Conservation (phyloP, 2,329 filamentous ascomycete species). For the Exophiala calicioides region DNA sequence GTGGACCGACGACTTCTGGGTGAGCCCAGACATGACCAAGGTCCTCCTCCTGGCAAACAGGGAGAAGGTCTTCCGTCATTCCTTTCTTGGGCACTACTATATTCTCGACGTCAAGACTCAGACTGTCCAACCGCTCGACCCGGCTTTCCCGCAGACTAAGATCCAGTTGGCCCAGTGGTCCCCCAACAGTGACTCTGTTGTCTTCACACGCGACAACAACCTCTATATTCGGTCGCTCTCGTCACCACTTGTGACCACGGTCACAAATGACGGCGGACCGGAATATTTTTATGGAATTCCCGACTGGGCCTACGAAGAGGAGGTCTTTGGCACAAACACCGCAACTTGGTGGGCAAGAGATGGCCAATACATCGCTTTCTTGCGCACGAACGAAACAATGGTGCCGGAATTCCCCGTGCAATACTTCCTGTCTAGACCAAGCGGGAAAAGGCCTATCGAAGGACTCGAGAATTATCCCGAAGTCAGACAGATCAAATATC, state of each 20-base stretch:
- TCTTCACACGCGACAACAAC: conserved; percentile 91
- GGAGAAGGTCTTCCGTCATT: conserved; percentile 84
- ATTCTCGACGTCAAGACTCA: conserved; percentile 87
- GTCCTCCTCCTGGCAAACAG: conserved; percentile 76
- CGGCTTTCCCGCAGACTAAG: conserved; percentile 61
- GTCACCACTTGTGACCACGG: conserved; percentile 62
- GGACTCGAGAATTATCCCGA: conserved; percentile 91
- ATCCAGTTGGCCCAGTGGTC: conserved; percentile 90
- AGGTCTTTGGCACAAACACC: conserved; percentile 75
- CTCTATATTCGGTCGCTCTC: conserved; percentile 73
- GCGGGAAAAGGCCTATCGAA: conserved; percentile 64
- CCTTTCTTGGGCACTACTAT: conserved; percentile 83
- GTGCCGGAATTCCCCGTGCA: conserved; percentile 92
- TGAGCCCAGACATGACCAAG: conserved; percentile 80
- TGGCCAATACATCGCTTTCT: conserved; percentile 84
- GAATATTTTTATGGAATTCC: conserved; percentile 94
- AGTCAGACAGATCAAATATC: conserved; percentile 90
- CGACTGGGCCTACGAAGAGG: conserved; percentile 94
- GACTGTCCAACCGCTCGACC: conserved; percentile 73
- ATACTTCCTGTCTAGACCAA: conserved; percentile 87
- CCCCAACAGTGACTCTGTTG: conserved; percentile 78
- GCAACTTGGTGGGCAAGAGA: conserved; percentile 96
- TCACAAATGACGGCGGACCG: conserved; percentile 83
- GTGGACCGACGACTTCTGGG: conserved; percentile 64
- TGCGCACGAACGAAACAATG: conserved; percentile 88